Percentiles rank a stretch among this genome's conserved stretches.
phyloP scores from a whole-genome alignment of 805 yeast species.

The Saccharomycopsis sp. region DNA sequence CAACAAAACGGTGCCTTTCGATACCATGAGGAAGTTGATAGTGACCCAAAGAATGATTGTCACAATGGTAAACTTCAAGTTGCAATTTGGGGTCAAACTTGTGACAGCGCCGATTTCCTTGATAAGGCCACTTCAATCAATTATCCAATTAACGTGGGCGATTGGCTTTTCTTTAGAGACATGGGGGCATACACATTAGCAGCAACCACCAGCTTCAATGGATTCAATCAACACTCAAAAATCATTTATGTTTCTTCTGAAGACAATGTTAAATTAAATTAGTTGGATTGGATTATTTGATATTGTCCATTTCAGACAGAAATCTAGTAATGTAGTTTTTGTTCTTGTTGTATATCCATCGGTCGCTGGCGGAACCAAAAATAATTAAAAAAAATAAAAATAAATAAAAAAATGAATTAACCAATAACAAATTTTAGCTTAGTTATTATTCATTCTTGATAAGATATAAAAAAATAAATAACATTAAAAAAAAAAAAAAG shows the following conservation, averaged over 20 bases:
- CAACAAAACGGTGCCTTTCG: slow-evolving; percentile 44
- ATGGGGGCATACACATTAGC: slow-evolving; percentile 90
- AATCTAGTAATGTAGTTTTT: not conserved
- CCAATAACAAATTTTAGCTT: too few relatives aligned
- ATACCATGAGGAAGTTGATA: slow-evolving; percentile 26
- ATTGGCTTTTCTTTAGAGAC: slow-evolving; percentile 81
- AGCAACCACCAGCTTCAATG: slow-evolving; percentile 91
- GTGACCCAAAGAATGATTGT: slow-evolving; percentile 3
- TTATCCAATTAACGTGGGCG: slow-evolving; percentile 68
- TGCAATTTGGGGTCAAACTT: slow-evolving; percentile 97
- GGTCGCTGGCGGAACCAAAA: too few relatives aligned
- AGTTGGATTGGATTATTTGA: slow-evolving; percentile 8
- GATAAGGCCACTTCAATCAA: slow-evolving; percentile 45
- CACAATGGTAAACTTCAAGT: slow-evolving; percentile 31
- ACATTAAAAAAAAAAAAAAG: too few relatives aligned
- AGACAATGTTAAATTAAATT: slow-evolving; percentile 10
- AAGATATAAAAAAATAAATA: too few relatives aligned
- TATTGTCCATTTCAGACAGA: not conserved
- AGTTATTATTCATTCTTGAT: too few relatives aligned
- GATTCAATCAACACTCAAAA: slow-evolving; percentile 58
- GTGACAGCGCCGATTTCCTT: slow-evolving; percentile 92
- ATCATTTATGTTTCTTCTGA: slow-evolving; percentile 57
- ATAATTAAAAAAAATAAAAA: too few relatives aligned
- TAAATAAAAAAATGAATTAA: too few relatives aligned
- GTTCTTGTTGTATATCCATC: too few relatives aligned